Evolutionary conservation across 140 eudicot genomes (phyloP).

Genomic region (Oenanthe javanica): DNA sequence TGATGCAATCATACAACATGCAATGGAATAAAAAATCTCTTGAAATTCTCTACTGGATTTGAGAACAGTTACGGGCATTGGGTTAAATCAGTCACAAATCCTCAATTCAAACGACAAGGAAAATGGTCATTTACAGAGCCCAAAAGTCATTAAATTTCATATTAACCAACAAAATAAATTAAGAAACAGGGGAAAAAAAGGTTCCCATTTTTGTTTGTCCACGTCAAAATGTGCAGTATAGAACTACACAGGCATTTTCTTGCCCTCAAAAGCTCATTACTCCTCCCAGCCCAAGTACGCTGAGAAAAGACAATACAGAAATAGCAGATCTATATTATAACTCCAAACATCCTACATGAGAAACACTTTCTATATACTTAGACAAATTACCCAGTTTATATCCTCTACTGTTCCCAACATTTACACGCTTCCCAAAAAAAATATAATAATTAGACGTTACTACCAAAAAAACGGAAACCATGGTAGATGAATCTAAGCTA

Average conservation of each 20-base stretch:
- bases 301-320: background rate
- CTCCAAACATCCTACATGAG: background rate
- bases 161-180: background rate
- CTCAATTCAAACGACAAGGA: background rate
- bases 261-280: background rate
- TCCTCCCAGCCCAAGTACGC: background rate
- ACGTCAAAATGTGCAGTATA: background rate
- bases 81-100: background rate
- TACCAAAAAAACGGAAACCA: background rate
- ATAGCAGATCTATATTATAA: background rate
- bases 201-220: background rate
- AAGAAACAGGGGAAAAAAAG: background rate
- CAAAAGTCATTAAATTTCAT: background rate
- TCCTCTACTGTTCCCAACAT: background rate
- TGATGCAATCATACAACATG: background rate
- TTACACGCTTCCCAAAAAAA: background rate
- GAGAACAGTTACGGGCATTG: background rate
- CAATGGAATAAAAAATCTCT: background rate
- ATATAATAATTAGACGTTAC: background rate
- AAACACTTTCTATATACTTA: background rate
- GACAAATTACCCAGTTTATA: background rate
- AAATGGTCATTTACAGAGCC: background rate
- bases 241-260: background rate
- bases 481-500: background rate
- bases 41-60: too few relatives aligned